Evolutionary conservation across 2,329 filamentous ascomycete species (phyloP).

Genomic region (Chrysosphaeria jannelii): DNA sequence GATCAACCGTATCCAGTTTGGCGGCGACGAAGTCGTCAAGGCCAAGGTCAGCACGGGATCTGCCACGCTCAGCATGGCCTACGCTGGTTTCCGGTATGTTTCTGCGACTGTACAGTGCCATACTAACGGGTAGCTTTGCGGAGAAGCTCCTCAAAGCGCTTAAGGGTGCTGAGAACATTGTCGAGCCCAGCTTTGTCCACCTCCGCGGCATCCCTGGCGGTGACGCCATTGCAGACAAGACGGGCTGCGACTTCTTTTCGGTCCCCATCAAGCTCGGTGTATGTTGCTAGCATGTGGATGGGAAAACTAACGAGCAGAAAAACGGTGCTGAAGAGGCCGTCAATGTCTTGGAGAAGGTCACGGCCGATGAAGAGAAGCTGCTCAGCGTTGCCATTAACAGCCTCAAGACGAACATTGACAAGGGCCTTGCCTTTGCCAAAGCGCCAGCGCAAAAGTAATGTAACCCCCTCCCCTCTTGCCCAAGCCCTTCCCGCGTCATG

Average conservation of each 20-base stretch:
- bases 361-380: constrained; percentile 69
- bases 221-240: constrained; percentile 56
- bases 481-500: constrained; percentile 2
- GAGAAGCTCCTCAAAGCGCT: constrained; percentile 75
- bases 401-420: constrained; percentile 75
- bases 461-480: constrained; percentile 7
- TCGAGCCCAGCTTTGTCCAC: constrained; percentile 91
- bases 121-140: constrained; percentile 35
- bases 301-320: constrained; percentile 25
- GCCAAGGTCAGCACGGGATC: constrained; percentile 63
- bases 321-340: constrained; percentile 62
- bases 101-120: background rate
- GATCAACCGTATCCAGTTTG: constrained; percentile 88
- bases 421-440: constrained; percentile 73
- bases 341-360: constrained; percentile 49
- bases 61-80: constrained; percentile 65
- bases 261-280: constrained; percentile 86
- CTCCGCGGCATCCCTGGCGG: constrained; percentile 71
- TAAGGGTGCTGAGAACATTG: constrained; percentile 71
- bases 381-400: constrained; percentile 46
- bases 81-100: constrained; percentile 64
- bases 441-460: constrained; percentile 68
- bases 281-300: constrained; percentile 16
- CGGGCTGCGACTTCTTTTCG: constrained; percentile 80
- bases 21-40: constrained; percentile 79